Evolutionary conservation across 2,329 filamentous ascomycete genomes (phyloP).

Genomic region (Pseudohalonectria lignicola): DNA sequence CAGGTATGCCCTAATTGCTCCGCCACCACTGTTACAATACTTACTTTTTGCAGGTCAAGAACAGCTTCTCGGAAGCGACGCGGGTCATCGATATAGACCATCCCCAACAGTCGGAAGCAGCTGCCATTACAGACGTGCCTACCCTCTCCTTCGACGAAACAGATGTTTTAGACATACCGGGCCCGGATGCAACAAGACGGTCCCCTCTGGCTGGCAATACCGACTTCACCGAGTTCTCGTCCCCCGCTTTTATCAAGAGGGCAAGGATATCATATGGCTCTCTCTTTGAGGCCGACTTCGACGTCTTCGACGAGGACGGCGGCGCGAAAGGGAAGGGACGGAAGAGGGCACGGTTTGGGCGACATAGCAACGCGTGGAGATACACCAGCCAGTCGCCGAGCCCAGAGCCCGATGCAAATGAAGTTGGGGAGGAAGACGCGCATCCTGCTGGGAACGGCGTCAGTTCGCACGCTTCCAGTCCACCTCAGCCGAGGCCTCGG

Average conservation of each 20-base stretch:
- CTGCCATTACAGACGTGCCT: background rate
- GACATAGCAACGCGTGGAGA: constrained; percentile 60
- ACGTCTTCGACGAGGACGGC: constrained; percentile 62
- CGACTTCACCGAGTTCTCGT: too few relatives aligned
- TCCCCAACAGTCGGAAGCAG: constrained; percentile 8
- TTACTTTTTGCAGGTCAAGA: constrained; percentile 23
- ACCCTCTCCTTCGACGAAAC: constrained; percentile 3
- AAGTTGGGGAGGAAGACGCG: constrained; percentile 6
- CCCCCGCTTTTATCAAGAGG: constrained; percentile 71
- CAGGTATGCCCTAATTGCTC: constrained; percentile 20
- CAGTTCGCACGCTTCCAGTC: constrained; percentile 3
- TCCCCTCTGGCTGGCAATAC: too few relatives aligned
- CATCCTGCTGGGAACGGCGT: background rate
- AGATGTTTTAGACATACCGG: too few relatives aligned
- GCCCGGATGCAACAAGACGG: too few relatives aligned
- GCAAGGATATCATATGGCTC: constrained; percentile 59
- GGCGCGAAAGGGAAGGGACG: constrained; percentile 47
- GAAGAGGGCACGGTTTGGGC: constrained; percentile 60
- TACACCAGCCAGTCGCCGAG: constrained; percentile 62
- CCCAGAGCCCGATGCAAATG: constrained; percentile 39
- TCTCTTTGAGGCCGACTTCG: constrained; percentile 50
- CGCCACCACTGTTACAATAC: background rate
- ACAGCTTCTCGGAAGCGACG: constrained; percentile 33
- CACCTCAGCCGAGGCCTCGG: constrained; percentile 8
- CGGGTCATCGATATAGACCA: constrained; percentile 43